Conservation (phyloP, 2,329 filamentous ascomycete species). For the Xylaria sp. region DNA sequence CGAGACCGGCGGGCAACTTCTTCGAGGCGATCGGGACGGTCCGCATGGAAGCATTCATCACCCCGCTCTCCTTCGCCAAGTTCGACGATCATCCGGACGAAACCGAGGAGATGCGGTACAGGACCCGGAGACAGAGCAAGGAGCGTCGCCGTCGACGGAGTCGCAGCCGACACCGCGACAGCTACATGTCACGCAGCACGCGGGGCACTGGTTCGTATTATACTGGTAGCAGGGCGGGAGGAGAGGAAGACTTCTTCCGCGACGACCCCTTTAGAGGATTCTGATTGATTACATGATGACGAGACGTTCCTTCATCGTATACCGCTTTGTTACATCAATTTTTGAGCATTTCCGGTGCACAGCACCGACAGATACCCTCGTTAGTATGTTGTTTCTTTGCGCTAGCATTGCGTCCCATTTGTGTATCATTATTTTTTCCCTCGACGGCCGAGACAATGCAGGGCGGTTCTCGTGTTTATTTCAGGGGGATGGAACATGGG, state of each 20-base stretch:
- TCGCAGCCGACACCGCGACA: conserved; percentile 65
- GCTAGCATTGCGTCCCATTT: not conserved
- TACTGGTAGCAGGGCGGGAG: conserved; percentile 57
- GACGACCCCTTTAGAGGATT: conserved; percentile 73
- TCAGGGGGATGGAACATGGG: not conserved
- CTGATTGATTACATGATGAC: conserved; percentile 48
- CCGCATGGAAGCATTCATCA: conserved; percentile 97
- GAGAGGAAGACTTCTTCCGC: conserved; percentile 67
- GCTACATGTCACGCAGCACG: conserved; percentile 51
- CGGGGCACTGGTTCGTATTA: conserved; percentile 61
- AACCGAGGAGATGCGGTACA: conserved; percentile 60
- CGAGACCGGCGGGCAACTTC: conserved; percentile 67
- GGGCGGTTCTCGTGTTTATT: conserved; percentile 17
- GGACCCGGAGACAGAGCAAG: conserved; percentile 64
- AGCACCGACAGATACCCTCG: conserved; percentile 33
- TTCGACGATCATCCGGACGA: conserved; percentile 61
- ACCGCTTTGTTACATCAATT: not conserved
- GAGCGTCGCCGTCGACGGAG: conserved; percentile 63
- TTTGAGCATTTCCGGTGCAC: conserved; percentile 1
- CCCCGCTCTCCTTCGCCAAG: conserved; percentile 63
- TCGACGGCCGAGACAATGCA: conserved; percentile 5
- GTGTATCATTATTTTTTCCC: conserved; percentile 6
- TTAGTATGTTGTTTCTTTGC: conserved; percentile 16
- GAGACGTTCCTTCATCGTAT: not conserved
- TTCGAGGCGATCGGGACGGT: conserved; percentile 91